phyloP scores from a whole-genome alignment of 1,284 basidiomycete genomes.

The Tremellales sp. region DNA sequence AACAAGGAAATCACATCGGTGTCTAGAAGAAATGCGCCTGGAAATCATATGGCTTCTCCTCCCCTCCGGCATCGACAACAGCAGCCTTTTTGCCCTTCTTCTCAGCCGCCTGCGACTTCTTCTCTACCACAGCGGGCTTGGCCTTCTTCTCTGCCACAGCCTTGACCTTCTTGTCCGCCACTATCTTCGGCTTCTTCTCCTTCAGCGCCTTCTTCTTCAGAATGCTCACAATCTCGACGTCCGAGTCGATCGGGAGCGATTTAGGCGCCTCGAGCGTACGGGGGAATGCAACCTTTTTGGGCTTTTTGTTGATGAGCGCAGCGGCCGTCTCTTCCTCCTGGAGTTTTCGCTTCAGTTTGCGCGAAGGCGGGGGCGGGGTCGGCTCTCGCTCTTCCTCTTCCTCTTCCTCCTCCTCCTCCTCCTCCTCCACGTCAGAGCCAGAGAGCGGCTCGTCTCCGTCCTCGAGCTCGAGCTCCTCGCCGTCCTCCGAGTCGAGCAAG shows the following conservation, averaged over 20 bases:
- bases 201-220: slow-evolving; percentile 14
- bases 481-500: slow-evolving; percentile 35
- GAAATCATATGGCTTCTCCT: slow-evolving; percentile 28
- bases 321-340: slow-evolving; percentile 4
- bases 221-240: slow-evolving; percentile 12
- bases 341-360: slow-evolving; percentile 18
- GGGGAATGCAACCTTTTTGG: slow-evolving; percentile 28
- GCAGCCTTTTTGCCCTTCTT: slow-evolving; percentile 1
- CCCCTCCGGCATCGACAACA: slow-evolving; percentile 15
- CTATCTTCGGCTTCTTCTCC: slow-evolving; percentile 10
- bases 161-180: slow-evolving; percentile 4
- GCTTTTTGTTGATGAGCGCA: slow-evolving; percentile 13
- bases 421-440: slow-evolving; percentile 35
- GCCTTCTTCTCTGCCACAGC: slow-evolving; percentile 15
- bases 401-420: slow-evolving; percentile 29
- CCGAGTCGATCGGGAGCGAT: slow-evolving; percentile 7
- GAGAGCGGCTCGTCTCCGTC: slow-evolving; percentile 41
- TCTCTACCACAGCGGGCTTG: slow-evolving; percentile 11
- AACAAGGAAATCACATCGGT: neutral
- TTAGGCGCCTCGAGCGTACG: slow-evolving; percentile 24
- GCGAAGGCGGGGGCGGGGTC: slow-evolving; percentile 6
- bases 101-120: neutral
- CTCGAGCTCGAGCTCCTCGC: slow-evolving; percentile 44
- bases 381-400: slow-evolving; percentile 21
- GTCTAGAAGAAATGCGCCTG: slow-evolving; percentile 31